Conservation (phyloP, 169 alveolate species). For the Neospora caninum region DNA sequence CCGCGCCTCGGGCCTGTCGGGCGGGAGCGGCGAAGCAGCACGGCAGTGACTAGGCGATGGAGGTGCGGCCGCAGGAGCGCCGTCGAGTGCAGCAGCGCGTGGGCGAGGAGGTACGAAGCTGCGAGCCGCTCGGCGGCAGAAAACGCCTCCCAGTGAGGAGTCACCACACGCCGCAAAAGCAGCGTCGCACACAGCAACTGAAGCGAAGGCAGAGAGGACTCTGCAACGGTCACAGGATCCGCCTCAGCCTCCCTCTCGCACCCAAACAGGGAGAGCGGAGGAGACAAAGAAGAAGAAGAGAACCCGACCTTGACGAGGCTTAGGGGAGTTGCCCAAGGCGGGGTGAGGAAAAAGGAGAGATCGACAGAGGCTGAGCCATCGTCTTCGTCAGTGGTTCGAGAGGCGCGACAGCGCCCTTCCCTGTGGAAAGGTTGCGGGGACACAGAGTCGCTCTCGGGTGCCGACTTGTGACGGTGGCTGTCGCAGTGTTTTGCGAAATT, state of each 20-base stretch:
- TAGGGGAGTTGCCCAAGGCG: constrained; percentile 7
- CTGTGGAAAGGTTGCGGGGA: background rate
- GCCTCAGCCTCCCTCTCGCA: background rate
- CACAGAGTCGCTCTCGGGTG: background rate
- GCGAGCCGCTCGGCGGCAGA: background rate
- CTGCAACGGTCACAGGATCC: background rate
- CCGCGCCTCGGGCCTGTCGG: too few relatives aligned
- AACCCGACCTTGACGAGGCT: background rate
- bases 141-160: background rate
- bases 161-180: background rate
- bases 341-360: background rate
- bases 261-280: background rate
- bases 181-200: constrained; percentile 35
- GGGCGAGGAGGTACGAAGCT: background rate
- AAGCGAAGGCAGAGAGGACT: background rate
- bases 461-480: too few relatives aligned
- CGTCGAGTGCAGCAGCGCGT: background rate
- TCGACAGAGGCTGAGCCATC: background rate
- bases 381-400: background rate
- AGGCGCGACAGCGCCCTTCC: background rate
- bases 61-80: constrained; percentile 18
- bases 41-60: constrained; percentile 13
- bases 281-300: background rate
- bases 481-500: too few relatives aligned
- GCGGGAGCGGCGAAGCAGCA: background rate